These are phyloP conservation scores for Domatiomyces catenatus DNA, from an alignment of 2,329 filamentous ascomycete species.

Conservation along the genomic window DNA sequence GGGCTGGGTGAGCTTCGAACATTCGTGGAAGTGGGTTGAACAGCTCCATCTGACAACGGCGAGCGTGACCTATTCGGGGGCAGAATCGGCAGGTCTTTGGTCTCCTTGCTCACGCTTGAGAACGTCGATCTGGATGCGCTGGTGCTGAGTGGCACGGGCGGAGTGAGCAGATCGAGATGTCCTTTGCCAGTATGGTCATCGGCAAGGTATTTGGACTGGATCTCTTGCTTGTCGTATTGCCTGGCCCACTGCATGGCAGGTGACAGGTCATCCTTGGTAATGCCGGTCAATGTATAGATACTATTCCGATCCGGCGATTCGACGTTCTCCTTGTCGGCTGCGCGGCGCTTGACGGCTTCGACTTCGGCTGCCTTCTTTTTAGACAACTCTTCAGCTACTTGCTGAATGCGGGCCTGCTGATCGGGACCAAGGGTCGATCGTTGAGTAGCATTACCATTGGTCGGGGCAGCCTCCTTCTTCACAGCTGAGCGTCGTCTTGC, in stretches of 20 bases:
- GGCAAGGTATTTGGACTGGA: constrained; percentile 71
- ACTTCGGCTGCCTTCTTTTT: constrained; percentile 47
- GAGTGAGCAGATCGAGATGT: constrained; percentile 30
- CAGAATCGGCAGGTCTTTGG: constrained; percentile 13
- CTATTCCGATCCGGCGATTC: constrained; percentile 64
- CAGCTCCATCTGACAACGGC: background rate
- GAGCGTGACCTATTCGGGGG: constrained; percentile 4
- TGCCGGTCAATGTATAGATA: constrained; percentile 71
- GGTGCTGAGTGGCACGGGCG: constrained; percentile 23
- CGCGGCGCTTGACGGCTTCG: constrained; percentile 41
- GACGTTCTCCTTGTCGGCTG: constrained; percentile 33
- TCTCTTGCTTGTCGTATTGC: constrained; percentile 80
- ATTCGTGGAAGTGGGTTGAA: background rate
- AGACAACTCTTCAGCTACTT: constrained; percentile 71
- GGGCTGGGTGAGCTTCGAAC: background rate
- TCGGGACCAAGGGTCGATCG: constrained; percentile 78
- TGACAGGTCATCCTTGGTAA: constrained; percentile 71
- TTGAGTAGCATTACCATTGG: constrained; percentile 42
- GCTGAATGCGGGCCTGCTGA: constrained; percentile 84
- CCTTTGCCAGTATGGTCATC: constrained; percentile 60
- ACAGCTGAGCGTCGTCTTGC: constrained; percentile 56
- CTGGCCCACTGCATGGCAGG: constrained; percentile 94
- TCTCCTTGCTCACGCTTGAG: constrained; percentile 11
- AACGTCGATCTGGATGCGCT: constrained; percentile 13
- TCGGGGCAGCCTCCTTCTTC: constrained; percentile 42